Conservation (phyloP, 306 rosid genomes). For the Coriaria nepalensis region DNA sequence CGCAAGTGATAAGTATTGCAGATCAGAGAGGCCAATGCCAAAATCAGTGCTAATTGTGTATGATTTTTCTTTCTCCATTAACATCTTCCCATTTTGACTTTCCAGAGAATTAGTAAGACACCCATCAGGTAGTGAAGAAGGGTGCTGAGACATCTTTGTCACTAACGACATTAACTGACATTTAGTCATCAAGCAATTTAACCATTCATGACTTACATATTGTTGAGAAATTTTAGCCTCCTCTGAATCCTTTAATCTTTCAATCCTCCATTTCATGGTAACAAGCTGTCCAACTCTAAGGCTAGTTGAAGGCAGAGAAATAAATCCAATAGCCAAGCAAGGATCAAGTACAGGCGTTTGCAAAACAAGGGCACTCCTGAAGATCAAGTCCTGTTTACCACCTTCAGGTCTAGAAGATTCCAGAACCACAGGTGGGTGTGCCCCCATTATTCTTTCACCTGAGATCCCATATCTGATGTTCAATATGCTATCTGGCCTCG, state of each 20-base stretch:
- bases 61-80: too few species aligned
- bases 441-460: slow-evolving; percentile 74
- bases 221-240: slow-evolving; percentile 30
- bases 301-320: slow-evolving; percentile 79
- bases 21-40: slow-evolving; percentile 2
- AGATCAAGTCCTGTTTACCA: slow-evolving; percentile 53
- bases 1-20: slow-evolving; percentile 11
- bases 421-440: slow-evolving; percentile 58
- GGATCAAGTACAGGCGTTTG: slow-evolving; percentile 98
- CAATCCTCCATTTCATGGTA: slow-evolving; percentile 94
- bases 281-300: slow-evolving; percentile 81
- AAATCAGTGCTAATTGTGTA: not conserved
- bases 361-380: slow-evolving; percentile 68
- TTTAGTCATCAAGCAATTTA: too few species aligned
- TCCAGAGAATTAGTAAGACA: too few species aligned
- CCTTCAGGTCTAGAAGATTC: slow-evolving; percentile 31
- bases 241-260: slow-evolving; percentile 64
- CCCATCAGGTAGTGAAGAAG: too few species aligned
- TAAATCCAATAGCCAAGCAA: slow-evolving; percentile 90
- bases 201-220: slow-evolving; percentile 37
- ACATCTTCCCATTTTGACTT: too few species aligned
- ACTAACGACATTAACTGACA: too few species aligned
- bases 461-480: slow-evolving; percentile 74
- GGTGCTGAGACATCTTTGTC: too few species aligned
- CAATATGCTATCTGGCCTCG: slow-evolving; percentile 53